These are phyloP conservation scores for Penicillium crystallinum DNA, from an alignment of 495 filamentous ascomycete species.

Conservation along the genomic window DNA sequence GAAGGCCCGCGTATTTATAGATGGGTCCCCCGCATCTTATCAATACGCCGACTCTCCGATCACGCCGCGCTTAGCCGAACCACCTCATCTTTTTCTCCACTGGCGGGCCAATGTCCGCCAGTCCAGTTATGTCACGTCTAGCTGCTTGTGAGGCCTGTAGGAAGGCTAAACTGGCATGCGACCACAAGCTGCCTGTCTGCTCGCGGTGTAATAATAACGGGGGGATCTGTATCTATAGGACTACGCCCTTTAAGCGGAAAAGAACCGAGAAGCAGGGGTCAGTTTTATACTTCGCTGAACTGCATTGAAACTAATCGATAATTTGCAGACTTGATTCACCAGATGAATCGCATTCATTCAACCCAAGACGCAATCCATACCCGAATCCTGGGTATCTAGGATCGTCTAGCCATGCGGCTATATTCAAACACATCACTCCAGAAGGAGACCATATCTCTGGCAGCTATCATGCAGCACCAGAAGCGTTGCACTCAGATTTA, in stretches of 20 bases:
- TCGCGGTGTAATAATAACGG: constrained; percentile 29
- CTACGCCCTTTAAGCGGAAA: constrained; percentile 35
- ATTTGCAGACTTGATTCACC: constrained; percentile 12
- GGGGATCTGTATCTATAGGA: constrained; percentile 35
- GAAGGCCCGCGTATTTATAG: constrained; percentile 10
- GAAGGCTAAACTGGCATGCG: constrained; percentile 39
- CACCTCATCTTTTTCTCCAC: not conserved
- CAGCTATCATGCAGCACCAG: constrained; percentile 5
- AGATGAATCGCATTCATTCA: constrained; percentile 21
- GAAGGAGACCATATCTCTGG: constrained; percentile 13
- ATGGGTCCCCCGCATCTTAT: constrained; percentile 15
- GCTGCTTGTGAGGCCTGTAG: constrained; percentile 39
- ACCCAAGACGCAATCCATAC: constrained; percentile 28
- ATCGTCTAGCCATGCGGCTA: constrained; percentile 38
- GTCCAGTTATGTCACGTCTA: constrained; percentile 18
- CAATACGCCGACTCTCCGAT: constrained; percentile 13
- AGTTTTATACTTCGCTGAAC: not conserved
- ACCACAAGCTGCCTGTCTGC: constrained; percentile 36
- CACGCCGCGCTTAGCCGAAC: constrained; percentile 17
- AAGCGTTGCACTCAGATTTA: constrained; percentile 7
- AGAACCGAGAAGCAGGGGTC: constrained; percentile 21
- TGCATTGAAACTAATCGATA: not conserved
- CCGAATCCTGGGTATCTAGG: constrained; percentile 43
- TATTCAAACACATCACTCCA: constrained; percentile 36
- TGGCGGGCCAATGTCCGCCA: constrained; percentile 9